Evolutionary conservation across 192 early-diverging fungal species (phyloP).

Genomic region (Dissophora ornata): DNA sequence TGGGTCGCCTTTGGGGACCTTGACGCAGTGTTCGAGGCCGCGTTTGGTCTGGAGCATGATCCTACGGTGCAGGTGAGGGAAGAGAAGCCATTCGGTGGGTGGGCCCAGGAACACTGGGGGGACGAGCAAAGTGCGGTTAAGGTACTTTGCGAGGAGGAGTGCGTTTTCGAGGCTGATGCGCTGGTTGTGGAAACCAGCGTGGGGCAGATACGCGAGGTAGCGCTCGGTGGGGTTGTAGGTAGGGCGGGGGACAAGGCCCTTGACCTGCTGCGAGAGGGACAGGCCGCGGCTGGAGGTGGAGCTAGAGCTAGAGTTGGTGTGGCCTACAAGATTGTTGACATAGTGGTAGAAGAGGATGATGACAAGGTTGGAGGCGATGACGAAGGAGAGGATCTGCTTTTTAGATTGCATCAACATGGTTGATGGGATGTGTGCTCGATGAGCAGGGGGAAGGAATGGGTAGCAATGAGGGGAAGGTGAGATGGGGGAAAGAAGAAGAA

Average conservation of each 20-base stretch:
- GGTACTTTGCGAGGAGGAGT: conserved; percentile 61
- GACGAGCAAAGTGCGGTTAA: conserved; percentile 65
- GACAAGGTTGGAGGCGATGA: conserved; percentile 28
- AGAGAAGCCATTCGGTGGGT: conserved; percentile 63
- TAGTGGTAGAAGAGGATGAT: conserved; percentile 31
- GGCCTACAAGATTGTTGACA: conserved; percentile 20
- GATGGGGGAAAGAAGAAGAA: not conserved
- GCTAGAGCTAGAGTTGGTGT: not conserved
- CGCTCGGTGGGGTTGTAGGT: conserved; percentile 45
- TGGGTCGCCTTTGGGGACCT: conserved; percentile 50
- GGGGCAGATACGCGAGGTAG: conserved; percentile 66
- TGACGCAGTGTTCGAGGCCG: conserved; percentile 63
- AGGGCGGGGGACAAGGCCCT: conserved; percentile 30
- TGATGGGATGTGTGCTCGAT: not conserved
- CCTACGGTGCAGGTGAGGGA: conserved; percentile 60
- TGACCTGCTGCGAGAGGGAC: not conserved
- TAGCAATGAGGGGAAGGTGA: not conserved
- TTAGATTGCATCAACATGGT: conserved; percentile 41
- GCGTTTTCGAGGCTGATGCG: conserved; percentile 67
- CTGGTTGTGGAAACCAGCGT: conserved; percentile 68
- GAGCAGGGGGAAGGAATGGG: not conserved
- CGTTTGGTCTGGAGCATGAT: conserved; percentile 64
- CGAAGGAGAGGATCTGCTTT: conserved; percentile 31
- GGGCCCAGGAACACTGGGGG: conserved; percentile 63
- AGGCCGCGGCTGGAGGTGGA: not conserved